phyloP scores from a whole-genome alignment of 352 stramenopile species.

The Pythium biforme region DNA sequence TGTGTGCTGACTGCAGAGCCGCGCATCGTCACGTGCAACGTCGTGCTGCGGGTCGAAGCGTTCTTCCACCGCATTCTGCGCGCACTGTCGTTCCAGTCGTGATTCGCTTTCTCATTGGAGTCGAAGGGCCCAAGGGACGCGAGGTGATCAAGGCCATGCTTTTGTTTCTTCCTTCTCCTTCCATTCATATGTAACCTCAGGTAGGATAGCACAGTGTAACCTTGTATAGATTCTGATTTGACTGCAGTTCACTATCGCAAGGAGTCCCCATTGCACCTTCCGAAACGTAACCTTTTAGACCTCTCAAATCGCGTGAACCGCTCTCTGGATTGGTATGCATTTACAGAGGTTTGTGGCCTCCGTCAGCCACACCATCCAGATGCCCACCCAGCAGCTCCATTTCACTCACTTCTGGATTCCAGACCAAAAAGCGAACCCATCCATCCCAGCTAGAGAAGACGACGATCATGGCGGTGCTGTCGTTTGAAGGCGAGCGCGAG shows the following conservation, averaged over 20 bases:
- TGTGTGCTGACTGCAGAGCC: background rate
- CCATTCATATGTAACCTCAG: constrained; percentile 17
- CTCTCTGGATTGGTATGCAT: background rate
- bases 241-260: constrained; percentile 10
- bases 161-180: background rate
- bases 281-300: background rate
- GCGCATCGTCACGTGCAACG: constrained; percentile 14
- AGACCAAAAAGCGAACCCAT: constrained; percentile 2
- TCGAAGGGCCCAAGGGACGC: background rate
- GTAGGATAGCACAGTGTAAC: constrained; percentile 28
- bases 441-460: background rate
- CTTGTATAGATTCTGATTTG: constrained; percentile 15
- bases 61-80: constrained; percentile 8
- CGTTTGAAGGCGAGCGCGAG: constrained; percentile 77
- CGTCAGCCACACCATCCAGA: background rate
- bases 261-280: background rate
- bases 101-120: background rate
- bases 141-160: background rate
- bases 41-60: constrained; percentile 17
- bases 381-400: background rate
- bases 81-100: constrained; percentile 8
- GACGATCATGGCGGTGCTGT: constrained; percentile 31
- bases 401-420: background rate
- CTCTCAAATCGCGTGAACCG: constrained; percentile 7
- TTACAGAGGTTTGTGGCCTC: constrained; percentile 12